phyloP scores from a whole-genome alignment of 2,329 filamentous ascomycete genomes.

The Fusarium tanahbumbuense region DNA sequence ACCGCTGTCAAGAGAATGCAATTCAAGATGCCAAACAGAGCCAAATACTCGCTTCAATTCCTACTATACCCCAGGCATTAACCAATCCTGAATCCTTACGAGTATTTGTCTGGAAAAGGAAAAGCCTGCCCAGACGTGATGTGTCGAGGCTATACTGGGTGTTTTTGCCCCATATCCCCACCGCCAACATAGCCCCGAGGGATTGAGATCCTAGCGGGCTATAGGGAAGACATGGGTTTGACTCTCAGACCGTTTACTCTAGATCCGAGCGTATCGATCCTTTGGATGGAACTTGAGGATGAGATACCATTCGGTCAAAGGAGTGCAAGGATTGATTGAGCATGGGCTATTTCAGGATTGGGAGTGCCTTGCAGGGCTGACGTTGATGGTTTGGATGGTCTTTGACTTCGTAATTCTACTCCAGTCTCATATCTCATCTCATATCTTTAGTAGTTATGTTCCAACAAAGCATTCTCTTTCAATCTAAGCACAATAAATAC shows the following conservation, averaged over 20 bases:
- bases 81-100: not conserved
- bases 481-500: not conserved
- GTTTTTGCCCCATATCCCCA: not conserved
- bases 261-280: not conserved
- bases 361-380: slow-evolving; percentile 8
- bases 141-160: not conserved
- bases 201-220: not conserved
- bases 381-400: too few species aligned
- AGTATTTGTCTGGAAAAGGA: not conserved
- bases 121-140: not conserved
- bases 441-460: too few species aligned
- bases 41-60: not conserved
- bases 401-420: too few species aligned
- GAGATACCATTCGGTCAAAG: not conserved
- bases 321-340: not conserved
- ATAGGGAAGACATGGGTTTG: not conserved
- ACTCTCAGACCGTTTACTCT: not conserved
- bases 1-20: not conserved
- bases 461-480: not conserved
- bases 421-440: too few species aligned
- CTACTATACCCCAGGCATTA: not conserved
- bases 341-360: not conserved
- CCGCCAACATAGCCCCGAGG: not conserved
- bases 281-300: not conserved
- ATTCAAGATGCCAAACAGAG: not conserved